These are phyloP conservation scores for Dryas drummondii DNA, from an alignment of 306 rosid species.

Conservation along the genomic window DNA sequence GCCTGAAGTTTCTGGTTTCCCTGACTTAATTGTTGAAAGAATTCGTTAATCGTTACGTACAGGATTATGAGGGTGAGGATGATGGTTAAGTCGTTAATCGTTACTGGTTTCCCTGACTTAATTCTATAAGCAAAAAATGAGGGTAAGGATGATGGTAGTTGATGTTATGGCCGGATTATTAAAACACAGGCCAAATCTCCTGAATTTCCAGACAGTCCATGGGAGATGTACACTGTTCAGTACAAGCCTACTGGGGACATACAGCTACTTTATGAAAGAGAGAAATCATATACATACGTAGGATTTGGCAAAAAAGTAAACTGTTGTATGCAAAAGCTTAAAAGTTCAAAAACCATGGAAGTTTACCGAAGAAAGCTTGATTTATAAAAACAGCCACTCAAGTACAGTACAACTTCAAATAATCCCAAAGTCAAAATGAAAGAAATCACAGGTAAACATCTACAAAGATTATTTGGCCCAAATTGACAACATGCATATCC, in stretches of 20 bases:
- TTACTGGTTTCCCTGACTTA: too few species aligned
- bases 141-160: conserved; percentile 70
- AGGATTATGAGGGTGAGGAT: too few species aligned
- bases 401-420: conserved; percentile 4
- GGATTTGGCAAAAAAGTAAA: too few species aligned
- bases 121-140: conserved; percentile 38
- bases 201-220: conserved; percentile 88
- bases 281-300: too few species aligned
- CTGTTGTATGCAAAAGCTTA: not conserved
- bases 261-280: conserved; percentile 36
- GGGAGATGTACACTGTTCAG: conserved; percentile 78
- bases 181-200: conserved; percentile 57
- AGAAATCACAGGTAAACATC: not conserved
- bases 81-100: too few species aligned
- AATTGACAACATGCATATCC: not conserved
- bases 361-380: not conserved
- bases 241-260: conserved; percentile 65
- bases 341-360: not conserved
- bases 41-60: conserved; percentile 36
- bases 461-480: not conserved
- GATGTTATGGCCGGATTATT: conserved; percentile 90
- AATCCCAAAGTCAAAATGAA: not conserved
- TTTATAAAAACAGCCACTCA: not conserved
- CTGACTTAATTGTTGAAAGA: conserved; percentile 93
- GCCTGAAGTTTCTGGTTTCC: conserved; percentile 85